Percentiles rank a stretch among this genome's conserved stretches.
phyloP scores from a whole-genome alignment of 1,284 basidiomycete species.

The Coniferiporia weirii region DNA sequence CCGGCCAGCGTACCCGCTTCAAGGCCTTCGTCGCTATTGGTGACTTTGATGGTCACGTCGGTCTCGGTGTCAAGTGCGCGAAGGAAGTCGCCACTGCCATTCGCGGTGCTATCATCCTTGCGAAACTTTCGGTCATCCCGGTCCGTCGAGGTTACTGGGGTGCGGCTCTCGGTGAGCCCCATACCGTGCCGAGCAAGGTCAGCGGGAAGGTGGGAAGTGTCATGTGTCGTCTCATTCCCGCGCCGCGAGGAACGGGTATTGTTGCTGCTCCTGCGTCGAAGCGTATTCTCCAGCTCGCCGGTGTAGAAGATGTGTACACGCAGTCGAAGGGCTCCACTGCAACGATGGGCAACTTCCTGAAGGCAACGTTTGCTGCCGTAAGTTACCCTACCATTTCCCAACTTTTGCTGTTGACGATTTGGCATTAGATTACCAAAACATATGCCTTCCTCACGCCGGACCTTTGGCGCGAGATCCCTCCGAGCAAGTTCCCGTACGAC shows the following conservation, averaged over 20 bases:
- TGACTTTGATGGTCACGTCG: constrained; percentile 97
- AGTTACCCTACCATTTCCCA: constrained; percentile 28
- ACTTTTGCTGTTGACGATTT: background rate
- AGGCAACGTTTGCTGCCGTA: constrained; percentile 95
- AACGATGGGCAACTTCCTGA: constrained; percentile 99
- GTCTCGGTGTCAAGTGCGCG: constrained; percentile 99
- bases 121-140: constrained; percentile 93
- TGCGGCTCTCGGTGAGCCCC: constrained; percentile 95
- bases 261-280: constrained; percentile 98
- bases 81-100: constrained; percentile 99
- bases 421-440: constrained; percentile 85
- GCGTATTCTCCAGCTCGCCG: constrained; percentile 95
- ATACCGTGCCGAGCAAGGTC: constrained; percentile 99
- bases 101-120: constrained; percentile 96
- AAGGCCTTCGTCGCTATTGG: constrained; percentile 99
- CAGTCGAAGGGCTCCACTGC: constrained; percentile 98
- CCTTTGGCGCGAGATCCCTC: constrained; percentile 93
- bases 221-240: constrained; percentile 98
- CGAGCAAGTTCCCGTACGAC: constrained; percentile 88
- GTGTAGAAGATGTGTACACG: constrained; percentile 94
- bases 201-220: constrained; percentile 98
- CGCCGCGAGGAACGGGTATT: constrained; percentile 98
- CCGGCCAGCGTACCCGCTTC: constrained; percentile 99
- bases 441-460: constrained; percentile 97
- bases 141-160: constrained; percentile 99